These are phyloP conservation scores for Nemania sp. DNA, from an alignment of 2,329 filamentous ascomycete genomes.

Conservation along the genomic window DNA sequence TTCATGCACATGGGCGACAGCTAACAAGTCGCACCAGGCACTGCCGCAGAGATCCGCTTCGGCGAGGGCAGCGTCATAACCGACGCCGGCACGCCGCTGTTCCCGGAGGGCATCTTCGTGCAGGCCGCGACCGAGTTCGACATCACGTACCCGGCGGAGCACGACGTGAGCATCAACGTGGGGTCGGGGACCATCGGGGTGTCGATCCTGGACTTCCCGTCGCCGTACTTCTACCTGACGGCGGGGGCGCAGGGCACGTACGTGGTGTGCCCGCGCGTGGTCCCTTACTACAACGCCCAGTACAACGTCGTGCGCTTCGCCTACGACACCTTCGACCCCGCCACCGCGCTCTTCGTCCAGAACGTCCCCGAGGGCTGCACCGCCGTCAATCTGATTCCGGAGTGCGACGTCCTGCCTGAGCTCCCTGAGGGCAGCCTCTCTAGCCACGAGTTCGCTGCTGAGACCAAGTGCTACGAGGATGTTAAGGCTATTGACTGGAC, in stretches of 20 bases:
- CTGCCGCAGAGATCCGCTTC: constrained; percentile 41
- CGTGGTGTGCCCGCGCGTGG: constrained; percentile 47
- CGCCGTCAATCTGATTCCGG: constrained; percentile 47
- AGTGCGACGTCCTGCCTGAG: constrained; percentile 46
- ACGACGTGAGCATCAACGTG: constrained; percentile 41
- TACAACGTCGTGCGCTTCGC: constrained; percentile 47
- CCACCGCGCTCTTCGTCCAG: constrained; percentile 25
- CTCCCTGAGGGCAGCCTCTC: constrained; percentile 42
- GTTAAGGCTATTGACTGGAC: constrained; percentile 46
- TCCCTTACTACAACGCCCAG: constrained; percentile 47
- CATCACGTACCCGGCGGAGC: constrained; percentile 28
- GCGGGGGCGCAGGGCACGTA: constrained; percentile 39
- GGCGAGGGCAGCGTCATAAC: constrained; percentile 43
- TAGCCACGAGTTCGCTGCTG: constrained; percentile 46
- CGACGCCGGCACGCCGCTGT: constrained; percentile 46
- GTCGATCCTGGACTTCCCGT: constrained; percentile 41
- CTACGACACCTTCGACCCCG: constrained; percentile 28
- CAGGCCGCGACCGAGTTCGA: constrained; percentile 28
- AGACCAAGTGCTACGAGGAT: constrained; percentile 46
- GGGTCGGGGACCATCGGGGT: constrained; percentile 44
- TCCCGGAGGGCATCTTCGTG: constrained; percentile 44
- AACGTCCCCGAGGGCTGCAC: constrained; percentile 46
- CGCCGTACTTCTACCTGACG: constrained; percentile 41
- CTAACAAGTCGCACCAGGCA: constrained; percentile 29
- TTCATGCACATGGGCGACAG: neutral